These are phyloP conservation scores for Hyaloscypha finlandica DNA, from an alignment of 495 filamentous ascomycete genomes.

Conservation along the genomic window DNA sequence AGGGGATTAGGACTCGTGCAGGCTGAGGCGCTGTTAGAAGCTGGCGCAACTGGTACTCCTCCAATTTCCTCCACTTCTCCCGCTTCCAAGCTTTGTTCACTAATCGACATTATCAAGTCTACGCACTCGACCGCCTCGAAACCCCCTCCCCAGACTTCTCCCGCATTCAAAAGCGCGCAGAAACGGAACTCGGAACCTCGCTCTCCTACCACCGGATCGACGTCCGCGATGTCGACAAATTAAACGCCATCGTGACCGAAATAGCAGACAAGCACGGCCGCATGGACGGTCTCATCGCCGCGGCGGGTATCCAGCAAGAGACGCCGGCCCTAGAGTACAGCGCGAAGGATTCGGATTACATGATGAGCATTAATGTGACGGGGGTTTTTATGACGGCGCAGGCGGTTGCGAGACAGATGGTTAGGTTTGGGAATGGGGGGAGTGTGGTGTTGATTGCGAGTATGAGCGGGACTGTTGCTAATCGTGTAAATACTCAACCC, in stretches of 20 bases:
- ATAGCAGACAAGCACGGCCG: slow-evolving; percentile 73
- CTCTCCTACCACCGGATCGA: slow-evolving; percentile 82
- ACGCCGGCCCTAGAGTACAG: slow-evolving; percentile 69
- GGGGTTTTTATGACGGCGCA: slow-evolving; percentile 79
- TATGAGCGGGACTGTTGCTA: slow-evolving; percentile 82
- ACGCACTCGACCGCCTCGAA: slow-evolving; percentile 56
- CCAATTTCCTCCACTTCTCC: neutral
- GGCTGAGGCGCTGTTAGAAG: slow-evolving; percentile 78
- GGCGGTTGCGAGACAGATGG: slow-evolving; percentile 75
- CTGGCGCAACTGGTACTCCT: slow-evolving; percentile 62
- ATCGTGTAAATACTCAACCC: slow-evolving; percentile 46
- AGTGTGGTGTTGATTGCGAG: slow-evolving; percentile 74
- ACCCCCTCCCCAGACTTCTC: slow-evolving; percentile 48
- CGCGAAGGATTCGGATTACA: slow-evolving; percentile 56
- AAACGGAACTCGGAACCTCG: slow-evolving; percentile 64
- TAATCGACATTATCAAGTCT: slow-evolving; percentile 41
- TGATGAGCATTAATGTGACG: slow-evolving; percentile 74
- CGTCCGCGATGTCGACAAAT: slow-evolving; percentile 70
- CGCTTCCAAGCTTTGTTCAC: neutral
- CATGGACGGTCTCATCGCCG: slow-evolving; percentile 80
- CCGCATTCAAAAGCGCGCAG: slow-evolving; percentile 63
- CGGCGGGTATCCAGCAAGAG: slow-evolving; percentile 78
- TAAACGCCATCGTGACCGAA: slow-evolving; percentile 65
- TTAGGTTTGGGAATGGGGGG: slow-evolving; percentile 56
- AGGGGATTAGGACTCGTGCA: slow-evolving; percentile 79